These are phyloP conservation scores for Hygrophila difformis DNA, from an alignment of 257 asterid species.

Conservation along the genomic window DNA sequence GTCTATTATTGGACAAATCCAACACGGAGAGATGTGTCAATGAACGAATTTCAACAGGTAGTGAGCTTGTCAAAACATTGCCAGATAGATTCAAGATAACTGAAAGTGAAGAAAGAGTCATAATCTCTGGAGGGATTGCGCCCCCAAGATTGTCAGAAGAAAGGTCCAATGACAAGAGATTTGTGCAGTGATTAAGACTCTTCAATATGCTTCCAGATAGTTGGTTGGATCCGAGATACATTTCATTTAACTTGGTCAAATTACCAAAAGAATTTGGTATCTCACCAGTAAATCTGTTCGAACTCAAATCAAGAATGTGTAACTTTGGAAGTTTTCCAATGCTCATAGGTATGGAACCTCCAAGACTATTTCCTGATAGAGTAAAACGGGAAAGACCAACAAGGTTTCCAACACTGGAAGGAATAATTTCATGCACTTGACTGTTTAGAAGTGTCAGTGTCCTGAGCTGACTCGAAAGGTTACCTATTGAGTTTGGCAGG, in stretches of 20 bases:
- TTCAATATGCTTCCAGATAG: conserved; percentile 14
- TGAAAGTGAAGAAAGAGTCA: conserved; percentile 12
- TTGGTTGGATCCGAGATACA: neutral
- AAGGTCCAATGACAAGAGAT: neutral
- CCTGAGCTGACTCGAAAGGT: conserved; percentile 20
- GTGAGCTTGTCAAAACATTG: conserved; percentile 3
- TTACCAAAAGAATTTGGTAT: conserved; percentile 16
- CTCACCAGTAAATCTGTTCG: neutral
- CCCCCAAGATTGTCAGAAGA: conserved; percentile 8
- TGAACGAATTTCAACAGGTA: conserved; percentile 17
- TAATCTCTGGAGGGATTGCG: conserved; percentile 8
- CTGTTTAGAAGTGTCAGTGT: conserved; percentile 1
- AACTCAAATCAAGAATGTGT: neutral
- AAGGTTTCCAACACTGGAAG: conserved; percentile 23
- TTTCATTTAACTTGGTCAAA: neutral
- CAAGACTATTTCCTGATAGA: conserved; percentile 19
- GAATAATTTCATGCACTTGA: conserved; percentile 31
- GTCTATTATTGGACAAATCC: conserved; percentile 18
- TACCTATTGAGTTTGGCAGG: conserved; percentile 24
- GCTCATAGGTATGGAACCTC: conserved; percentile 17
- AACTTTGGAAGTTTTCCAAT: neutral
- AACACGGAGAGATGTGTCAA: conserved; percentile 5
- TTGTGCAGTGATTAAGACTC: conserved; percentile 13
- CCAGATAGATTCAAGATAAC: conserved; percentile 1
- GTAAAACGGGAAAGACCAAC: conserved; percentile 7